Conservation (phyloP, 148 eudicot genomes). For the Pouteria glomerata region DNA sequence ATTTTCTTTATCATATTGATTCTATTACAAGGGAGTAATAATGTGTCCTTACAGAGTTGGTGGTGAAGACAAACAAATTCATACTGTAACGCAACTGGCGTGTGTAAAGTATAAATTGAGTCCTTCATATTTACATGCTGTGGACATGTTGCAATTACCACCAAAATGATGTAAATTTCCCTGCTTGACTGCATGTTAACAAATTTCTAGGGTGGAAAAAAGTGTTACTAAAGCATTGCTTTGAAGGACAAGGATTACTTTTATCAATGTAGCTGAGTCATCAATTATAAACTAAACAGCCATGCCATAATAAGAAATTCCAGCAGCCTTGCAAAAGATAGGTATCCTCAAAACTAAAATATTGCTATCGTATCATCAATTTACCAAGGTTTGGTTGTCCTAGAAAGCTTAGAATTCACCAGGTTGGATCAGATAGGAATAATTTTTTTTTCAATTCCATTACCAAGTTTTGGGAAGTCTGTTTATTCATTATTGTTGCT, state of each 20-base stretch:
- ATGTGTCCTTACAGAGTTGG: background rate
- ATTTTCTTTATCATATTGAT: background rate
- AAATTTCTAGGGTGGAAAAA: background rate
- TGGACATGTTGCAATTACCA: background rate
- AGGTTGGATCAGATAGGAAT: background rate
- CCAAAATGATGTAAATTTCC: background rate
- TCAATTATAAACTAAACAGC: background rate
- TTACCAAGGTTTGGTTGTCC: background rate
- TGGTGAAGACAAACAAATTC: background rate
- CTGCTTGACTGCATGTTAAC: background rate
- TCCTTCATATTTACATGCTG: background rate
- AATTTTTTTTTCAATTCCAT: background rate
- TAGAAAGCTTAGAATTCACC: background rate
- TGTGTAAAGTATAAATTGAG: background rate
- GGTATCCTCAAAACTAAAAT: background rate
- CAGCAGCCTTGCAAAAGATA: background rate
- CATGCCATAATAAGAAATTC: background rate
- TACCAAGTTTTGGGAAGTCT: background rate
- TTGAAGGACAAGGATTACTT: background rate
- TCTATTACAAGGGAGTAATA: background rate
- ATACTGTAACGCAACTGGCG: too few species aligned
- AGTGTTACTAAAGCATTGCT: background rate
- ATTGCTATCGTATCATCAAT: background rate
- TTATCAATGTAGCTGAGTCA: background rate
- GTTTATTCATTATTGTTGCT: background rate